phyloP scores from a whole-genome alignment of 2,329 filamentous ascomycete genomes.

The Didymosphaeria variabile region DNA sequence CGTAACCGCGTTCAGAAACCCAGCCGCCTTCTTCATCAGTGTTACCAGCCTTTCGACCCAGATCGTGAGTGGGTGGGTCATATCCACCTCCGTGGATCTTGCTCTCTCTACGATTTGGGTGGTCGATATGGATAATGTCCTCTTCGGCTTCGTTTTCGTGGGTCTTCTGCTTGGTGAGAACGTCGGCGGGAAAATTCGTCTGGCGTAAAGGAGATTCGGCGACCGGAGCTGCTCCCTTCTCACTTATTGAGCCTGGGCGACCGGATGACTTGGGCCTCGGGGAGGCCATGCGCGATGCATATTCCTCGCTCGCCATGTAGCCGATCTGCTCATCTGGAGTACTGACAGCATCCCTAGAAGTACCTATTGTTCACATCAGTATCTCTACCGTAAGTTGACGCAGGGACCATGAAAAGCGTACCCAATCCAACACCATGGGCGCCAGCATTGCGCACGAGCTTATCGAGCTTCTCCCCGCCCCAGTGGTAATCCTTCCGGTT shows the following conservation, averaged over 20 bases:
- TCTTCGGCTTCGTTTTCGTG: constrained; percentile 62
- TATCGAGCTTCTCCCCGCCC: constrained; percentile 90
- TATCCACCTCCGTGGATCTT: constrained; percentile 60
- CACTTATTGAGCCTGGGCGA: constrained; percentile 55
- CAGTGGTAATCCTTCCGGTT: constrained; percentile 79
- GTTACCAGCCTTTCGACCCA: constrained; percentile 57
- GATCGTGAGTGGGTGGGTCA: constrained; percentile 62
- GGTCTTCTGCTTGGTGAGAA: constrained; percentile 47
- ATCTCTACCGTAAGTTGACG: constrained; percentile 51
- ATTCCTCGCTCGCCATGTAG: constrained; percentile 87
- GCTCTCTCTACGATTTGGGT: constrained; percentile 60
- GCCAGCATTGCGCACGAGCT: constrained; percentile 79
- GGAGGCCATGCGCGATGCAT: constrained; percentile 77
- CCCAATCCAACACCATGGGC: constrained; percentile 61
- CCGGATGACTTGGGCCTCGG: constrained; percentile 65
- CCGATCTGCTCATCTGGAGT: constrained; percentile 92
- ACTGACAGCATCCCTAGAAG: constrained; percentile 68
- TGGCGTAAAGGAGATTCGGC: constrained; percentile 63
- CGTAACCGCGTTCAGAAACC: constrained; percentile 69
- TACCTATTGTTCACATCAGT: constrained; percentile 65
- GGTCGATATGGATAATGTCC: constrained; percentile 79
- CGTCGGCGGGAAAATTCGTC: constrained; percentile 58
- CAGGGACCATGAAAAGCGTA: constrained; percentile 47
- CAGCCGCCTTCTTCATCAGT: constrained; percentile 58
- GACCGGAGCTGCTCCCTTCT: constrained; percentile 54